A percentile compares a stretch with the other conserved stretches of the same genome.
These are phyloP conservation scores for Fusarium penzigii DNA, from an alignment of 2,329 filamentous ascomycete species.

Conservation along the genomic window DNA sequence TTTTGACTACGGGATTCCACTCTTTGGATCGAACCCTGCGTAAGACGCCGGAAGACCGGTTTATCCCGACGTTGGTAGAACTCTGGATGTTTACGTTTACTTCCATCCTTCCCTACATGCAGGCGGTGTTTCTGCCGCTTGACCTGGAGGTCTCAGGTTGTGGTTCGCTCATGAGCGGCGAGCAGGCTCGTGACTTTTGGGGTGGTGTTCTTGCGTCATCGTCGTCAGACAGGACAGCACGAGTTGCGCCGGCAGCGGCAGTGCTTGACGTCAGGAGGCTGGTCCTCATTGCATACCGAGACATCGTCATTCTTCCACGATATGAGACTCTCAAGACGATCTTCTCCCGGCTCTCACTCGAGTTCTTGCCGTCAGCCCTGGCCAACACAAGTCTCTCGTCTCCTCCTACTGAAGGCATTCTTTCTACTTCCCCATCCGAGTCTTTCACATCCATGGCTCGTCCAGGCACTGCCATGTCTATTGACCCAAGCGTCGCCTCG, in stretches of 20 bases:
- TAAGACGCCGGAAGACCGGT: slow-evolving; percentile 76
- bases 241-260: slow-evolving; percentile 49
- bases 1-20: slow-evolving; percentile 78
- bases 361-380: slow-evolving; percentile 64
- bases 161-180: slow-evolving; percentile 73
- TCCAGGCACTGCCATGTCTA: slow-evolving; percentile 72
- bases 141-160: slow-evolving; percentile 90
- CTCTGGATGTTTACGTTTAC: slow-evolving; percentile 95
- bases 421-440: slow-evolving; percentile 54
- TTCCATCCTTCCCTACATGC: slow-evolving; percentile 86
- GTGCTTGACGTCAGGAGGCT: slow-evolving; percentile 85
- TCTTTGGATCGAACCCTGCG: slow-evolving; percentile 83
- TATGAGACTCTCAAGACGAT: slow-evolving; percentile 88
- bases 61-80: slow-evolving; percentile 89
- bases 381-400: slow-evolving; percentile 54
- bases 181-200: slow-evolving; percentile 90
- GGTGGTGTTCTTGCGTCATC: slow-evolving; percentile 60
- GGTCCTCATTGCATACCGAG: slow-evolving; percentile 84
- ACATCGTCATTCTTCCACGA: slow-evolving; percentile 83
- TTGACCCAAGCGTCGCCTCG: slow-evolving; percentile 74
- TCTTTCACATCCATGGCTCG: slow-evolving; percentile 50
- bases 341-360: slow-evolving; percentile 85
- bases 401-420: slow-evolving; percentile 51
- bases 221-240: slow-evolving; percentile 35
- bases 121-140: slow-evolving; percentile 89